Conservation (phyloP, 2,329 filamentous ascomycete genomes). For the Chalara sp. region DNA sequence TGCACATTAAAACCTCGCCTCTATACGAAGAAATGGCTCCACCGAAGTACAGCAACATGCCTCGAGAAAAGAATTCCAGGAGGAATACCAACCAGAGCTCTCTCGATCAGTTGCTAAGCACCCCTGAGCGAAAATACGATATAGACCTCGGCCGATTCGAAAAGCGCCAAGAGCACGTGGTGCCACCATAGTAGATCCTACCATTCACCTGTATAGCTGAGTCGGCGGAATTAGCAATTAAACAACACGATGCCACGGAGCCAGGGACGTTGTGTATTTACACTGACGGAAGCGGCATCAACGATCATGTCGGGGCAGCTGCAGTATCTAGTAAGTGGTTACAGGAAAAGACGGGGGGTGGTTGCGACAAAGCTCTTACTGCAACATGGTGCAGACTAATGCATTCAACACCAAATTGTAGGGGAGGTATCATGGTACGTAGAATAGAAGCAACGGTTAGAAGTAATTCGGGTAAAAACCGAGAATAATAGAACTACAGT, state of each 20-base stretch:
- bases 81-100: background rate
- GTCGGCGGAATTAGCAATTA: slow-evolving; percentile 1
- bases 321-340: no score
- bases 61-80: no score
- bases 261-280: slow-evolving; percentile 6
- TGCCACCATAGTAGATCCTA: slow-evolving; percentile 3
- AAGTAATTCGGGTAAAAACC: no score
- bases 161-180: background rate
- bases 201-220: slow-evolving; percentile 1
- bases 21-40: background rate
- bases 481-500: no score
- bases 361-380: no score
- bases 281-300: slow-evolving; percentile 17
- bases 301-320: slow-evolving; percentile 21
- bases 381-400: no score
- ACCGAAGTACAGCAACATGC: no score
- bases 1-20: background rate
- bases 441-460: no score
- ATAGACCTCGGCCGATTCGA: background rate
- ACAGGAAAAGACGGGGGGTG: no score
- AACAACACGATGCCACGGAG: slow-evolving; percentile 2
- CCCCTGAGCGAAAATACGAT: background rate
- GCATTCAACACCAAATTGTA: no score
- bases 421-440: no score
- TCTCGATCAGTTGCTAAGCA: background rate